These are phyloP conservation scores for Globisporangium nodosum DNA, from an alignment of 352 stramenopile genomes.

Conservation along the genomic window DNA sequence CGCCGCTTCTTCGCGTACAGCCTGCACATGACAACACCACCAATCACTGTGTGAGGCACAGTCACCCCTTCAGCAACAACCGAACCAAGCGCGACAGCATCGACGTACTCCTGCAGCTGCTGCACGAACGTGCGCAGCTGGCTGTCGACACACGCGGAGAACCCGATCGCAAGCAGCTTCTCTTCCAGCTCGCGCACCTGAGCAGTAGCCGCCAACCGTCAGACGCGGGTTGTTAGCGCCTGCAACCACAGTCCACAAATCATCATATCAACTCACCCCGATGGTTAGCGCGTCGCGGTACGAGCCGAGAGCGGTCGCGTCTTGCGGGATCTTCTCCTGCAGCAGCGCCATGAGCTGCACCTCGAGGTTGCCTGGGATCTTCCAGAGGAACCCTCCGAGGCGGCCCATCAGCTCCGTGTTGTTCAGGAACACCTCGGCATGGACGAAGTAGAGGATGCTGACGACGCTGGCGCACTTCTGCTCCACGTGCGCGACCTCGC, in stretches of 20 bases:
- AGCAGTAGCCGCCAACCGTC: background rate
- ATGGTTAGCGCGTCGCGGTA: conserved; percentile 40
- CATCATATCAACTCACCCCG: conserved; percentile 20
- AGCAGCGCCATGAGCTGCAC: conserved; percentile 53
- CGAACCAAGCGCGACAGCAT: background rate
- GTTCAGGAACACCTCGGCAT: conserved; percentile 39
- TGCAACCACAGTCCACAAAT: background rate
- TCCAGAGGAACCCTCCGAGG: conserved; percentile 58
- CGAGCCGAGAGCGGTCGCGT: conserved; percentile 33
- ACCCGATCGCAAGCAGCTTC: conserved; percentile 37
- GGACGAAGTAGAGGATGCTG: conserved; percentile 44
- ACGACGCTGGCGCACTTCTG: conserved; percentile 40
- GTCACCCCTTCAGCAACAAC: background rate
- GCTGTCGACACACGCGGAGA: conserved; percentile 41
- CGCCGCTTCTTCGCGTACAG: conserved; percentile 67
- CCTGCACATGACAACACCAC: conserved; percentile 14
- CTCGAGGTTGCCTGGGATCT: conserved; percentile 65
- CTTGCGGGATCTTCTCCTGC: conserved; percentile 66
- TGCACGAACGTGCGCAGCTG: conserved; percentile 52
- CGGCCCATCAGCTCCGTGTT: conserved; percentile 43
- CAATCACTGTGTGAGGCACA: background rate
- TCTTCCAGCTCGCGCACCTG: conserved; percentile 51
- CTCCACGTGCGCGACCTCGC: conserved; percentile 23
- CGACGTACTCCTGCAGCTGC: conserved; percentile 53
- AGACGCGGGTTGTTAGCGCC: background rate